Conservation (phyloP, 352 stramenopile genomes). For the Globisporangium apiculatum region DNA sequence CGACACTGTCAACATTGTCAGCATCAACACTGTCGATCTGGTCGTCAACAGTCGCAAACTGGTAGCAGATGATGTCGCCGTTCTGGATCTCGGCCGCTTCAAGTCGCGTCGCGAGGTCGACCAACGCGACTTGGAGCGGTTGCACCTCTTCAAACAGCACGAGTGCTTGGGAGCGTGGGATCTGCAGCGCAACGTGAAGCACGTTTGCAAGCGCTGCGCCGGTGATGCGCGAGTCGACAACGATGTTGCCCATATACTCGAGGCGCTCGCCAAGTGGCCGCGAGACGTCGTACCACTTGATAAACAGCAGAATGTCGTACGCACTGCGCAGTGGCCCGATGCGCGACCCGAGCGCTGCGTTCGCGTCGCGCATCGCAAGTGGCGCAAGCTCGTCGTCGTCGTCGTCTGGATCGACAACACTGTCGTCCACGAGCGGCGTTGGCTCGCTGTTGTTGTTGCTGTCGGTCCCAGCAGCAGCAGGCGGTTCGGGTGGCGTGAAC, state of each 20-base stretch:
- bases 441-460: conserved; percentile 15
- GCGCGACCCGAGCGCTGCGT: conserved; percentile 5
- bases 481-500: conserved; percentile 34
- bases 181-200: conserved; percentile 46
- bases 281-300: conserved; percentile 79
- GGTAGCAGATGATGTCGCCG: conserved; percentile 82
- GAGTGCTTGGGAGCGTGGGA: conserved; percentile 42
- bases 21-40: not conserved
- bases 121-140: conserved; percentile 42
- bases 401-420: conserved; percentile 3
- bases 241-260: conserved; percentile 72
- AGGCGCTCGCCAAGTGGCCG: conserved; percentile 55
- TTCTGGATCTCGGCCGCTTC: conserved; percentile 59
- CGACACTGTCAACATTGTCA: conserved; percentile 19
- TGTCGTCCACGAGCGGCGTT: conserved; percentile 1
- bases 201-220: conserved; percentile 39
- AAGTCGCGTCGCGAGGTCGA: conserved; percentile 44
- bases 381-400: conserved; percentile 11
- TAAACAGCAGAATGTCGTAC: conserved; percentile 70
- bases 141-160: conserved; percentile 77
- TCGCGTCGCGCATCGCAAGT: not conserved
- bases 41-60: conserved; percentile 38
- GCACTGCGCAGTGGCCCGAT: conserved; percentile 11
- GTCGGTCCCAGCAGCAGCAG: too few species aligned
- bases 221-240: conserved; percentile 58